Base-by-base conservation (phyloP, 441 rosid genomes). In the Populus hybrid region DNA sequence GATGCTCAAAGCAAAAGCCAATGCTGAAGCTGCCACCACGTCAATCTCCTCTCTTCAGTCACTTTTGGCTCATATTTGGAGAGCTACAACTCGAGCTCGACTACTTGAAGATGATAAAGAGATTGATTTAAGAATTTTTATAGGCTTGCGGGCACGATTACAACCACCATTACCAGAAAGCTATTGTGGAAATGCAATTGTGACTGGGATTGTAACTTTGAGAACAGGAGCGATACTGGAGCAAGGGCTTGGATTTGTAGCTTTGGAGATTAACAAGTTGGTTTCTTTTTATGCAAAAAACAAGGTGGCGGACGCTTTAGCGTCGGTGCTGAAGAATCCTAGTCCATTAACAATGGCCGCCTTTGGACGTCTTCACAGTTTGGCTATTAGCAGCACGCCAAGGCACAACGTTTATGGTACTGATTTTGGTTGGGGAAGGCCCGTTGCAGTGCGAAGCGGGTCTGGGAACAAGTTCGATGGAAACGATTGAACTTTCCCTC, bases 401-500 rank as follows among this genome's bases (percentile, higher is more conserved):
- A 6, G 85, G 72, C 85, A 81, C 64, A 24, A 87, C 24, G 80
- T 83, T 18, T 89, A 83, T 35, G 79, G 83, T 0, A 84, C 81
- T 6, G 86, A 89, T 28, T 90, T 90, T 21, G 90, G 90, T 1
- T 86, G 86, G 90, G 90, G 89, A 8, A 88, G 65, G 36, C 90
- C 89, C 7, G 38, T 85, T 8, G 84, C 91, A 0, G 81, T 76
- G 12, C 50, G 84, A 36, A 67, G 85, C 18, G 87, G 88, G 24
- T 23, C 67, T 0, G 81, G 63, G 0, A 82, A 77, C 80, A 79
- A 59, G 72, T 10, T 32, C 0, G 75, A 70, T 20, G 87, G 88
- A 23, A 78, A n/a, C n/a, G n/a, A 67, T 87, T 70, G 87, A 86
- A 7, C 73, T 81, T 21, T 77, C 73, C 4, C 20, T 82, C 0